Conservation (phyloP, 2,329 filamentous ascomycete genomes). For the Sporothrix brasiliensis region DNA sequence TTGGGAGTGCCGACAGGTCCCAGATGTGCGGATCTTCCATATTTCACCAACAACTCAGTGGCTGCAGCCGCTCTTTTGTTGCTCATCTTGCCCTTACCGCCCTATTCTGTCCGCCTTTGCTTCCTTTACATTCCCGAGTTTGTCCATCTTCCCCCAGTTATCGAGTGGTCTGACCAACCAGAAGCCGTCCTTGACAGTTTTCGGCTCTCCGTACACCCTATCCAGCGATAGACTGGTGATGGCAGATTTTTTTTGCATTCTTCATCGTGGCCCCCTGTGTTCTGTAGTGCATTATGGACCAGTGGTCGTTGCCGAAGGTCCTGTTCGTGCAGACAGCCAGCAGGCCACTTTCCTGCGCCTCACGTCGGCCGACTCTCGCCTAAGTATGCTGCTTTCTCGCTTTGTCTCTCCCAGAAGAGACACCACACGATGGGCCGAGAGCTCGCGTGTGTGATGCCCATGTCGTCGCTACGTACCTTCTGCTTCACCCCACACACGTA, state of each 20-base stretch:
- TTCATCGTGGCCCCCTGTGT: conserved; percentile 32
- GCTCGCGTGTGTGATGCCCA: background rate
- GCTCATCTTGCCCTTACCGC: background rate
- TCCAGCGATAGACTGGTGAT: background rate
- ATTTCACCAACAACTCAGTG: background rate
- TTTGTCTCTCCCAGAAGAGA: conserved; percentile 15
- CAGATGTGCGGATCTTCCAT: conserved; percentile 5
- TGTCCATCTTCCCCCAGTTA: background rate
- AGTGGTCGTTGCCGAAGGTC: background rate
- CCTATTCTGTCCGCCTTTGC: background rate
- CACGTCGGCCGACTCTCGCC: background rate
- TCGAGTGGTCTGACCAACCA: conserved; percentile 13
- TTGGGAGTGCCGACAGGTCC: conserved; percentile 1
- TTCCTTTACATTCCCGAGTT: background rate
- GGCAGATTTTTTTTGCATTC: conserved; percentile 28
- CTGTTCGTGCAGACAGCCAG: background rate
- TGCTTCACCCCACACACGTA: background rate
- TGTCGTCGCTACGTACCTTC: background rate
- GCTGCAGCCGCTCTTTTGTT: background rate
- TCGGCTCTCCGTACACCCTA: conserved; percentile 7
- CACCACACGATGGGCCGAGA: background rate
- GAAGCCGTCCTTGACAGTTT: background rate
- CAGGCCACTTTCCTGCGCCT: background rate
- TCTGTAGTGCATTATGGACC: background rate
- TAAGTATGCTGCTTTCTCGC: background rate